Evolutionary conservation across 192 early-diverging fungal genomes (phyloP).

Genomic region (Backusella australiensis): DNA sequence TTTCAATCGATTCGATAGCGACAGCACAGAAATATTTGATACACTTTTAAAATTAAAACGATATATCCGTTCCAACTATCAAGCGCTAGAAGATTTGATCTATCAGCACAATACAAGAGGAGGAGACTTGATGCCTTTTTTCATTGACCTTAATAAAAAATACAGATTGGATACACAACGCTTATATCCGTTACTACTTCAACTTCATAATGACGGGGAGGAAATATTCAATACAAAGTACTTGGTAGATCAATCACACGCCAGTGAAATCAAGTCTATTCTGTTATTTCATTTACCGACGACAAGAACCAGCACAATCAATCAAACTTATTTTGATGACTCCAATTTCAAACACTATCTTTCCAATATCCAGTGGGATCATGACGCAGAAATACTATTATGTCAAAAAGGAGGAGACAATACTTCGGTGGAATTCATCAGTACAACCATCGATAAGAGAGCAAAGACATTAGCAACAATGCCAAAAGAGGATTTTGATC

Average conservation of each 20-base stretch:
- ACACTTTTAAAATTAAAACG: constrained; percentile 23
- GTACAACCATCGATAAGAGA: constrained; percentile 32
- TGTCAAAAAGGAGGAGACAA: constrained; percentile 82
- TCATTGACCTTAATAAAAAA: constrained; percentile 14
- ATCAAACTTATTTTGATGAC: constrained; percentile 93
- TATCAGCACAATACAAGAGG: constrained; percentile 86
- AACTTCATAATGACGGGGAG: constrained; percentile 40
- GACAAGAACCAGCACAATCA: constrained; percentile 69
- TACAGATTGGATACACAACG: constrained; percentile 62
- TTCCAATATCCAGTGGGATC: constrained; percentile 81
- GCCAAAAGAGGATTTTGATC: constrained; percentile 46
- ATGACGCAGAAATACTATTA: constrained; percentile 87
- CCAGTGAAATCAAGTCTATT: constrained; percentile 90
- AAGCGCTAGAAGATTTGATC: constrained; percentile 84
- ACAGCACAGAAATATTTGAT: constrained; percentile 15
- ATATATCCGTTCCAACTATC: constrained; percentile 57
- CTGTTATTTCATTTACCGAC: constrained; percentile 87
- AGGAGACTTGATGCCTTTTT: constrained; percentile 23
- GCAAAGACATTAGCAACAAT: constrained; percentile 83
- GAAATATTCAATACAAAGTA: constrained; percentile 89
- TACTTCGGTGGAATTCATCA: constrained; percentile 26
- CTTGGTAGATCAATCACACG: constrained; percentile 95
- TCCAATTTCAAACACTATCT: constrained; percentile 83
- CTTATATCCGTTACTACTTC: constrained; percentile 44
- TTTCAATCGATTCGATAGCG: constrained; percentile 47